phyloP scores from a whole-genome alignment of 345 rosid genomes.

The Linum usitatissimum region DNA sequence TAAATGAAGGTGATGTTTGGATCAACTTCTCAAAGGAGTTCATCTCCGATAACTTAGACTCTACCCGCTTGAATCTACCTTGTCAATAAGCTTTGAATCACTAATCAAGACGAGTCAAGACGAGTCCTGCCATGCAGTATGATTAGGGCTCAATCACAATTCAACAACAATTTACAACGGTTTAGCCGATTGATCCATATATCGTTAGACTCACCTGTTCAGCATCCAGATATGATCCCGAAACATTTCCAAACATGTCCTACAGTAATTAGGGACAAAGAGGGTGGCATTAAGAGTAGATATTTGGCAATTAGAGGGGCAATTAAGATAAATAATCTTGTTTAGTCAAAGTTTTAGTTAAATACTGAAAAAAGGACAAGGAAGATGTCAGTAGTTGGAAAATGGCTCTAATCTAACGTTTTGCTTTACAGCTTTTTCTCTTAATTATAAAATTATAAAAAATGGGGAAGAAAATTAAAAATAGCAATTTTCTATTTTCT shows the following conservation, averaged over 20 bases:
- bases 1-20: too few relatives aligned
- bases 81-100: too few relatives aligned
- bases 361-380: background rate
- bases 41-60: too few relatives aligned
- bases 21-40: too few relatives aligned
- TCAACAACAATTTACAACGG: too few relatives aligned
- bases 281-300: background rate
- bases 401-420: background rate
- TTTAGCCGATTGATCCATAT: too few relatives aligned
- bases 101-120: too few relatives aligned
- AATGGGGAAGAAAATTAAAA: background rate
- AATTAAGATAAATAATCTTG: background rate
- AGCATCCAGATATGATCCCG: too few relatives aligned
- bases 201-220: too few relatives aligned
- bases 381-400: constrained; percentile 5
- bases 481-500: background rate
- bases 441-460: background rate
- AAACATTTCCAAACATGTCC: background rate
- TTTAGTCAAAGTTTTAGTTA: background rate
- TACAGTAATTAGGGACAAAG: background rate
- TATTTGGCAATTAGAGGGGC: background rate
- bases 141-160: too few relatives aligned
- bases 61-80: too few relatives aligned
- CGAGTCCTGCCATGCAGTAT: too few relatives aligned
- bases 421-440: constrained; percentile 2